Conservation (phyloP, 1,284 basidiomycete species). For the Ganoderma sinense region DNA sequence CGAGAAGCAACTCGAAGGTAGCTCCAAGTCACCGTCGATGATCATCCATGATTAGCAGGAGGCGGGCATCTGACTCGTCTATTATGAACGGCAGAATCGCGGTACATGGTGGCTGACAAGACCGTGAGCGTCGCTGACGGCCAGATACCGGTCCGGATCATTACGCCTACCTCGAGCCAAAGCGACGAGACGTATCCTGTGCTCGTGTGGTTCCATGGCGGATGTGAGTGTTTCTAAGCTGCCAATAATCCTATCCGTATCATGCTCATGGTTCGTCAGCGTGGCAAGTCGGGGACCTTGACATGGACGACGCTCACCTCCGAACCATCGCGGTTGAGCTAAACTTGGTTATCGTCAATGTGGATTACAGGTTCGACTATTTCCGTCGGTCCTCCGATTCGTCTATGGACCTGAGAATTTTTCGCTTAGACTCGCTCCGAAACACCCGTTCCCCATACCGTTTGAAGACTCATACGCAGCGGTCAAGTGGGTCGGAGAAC, state of each 20-base stretch:
- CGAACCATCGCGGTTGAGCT: slow-evolving; percentile 29
- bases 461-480: slow-evolving; percentile 13
- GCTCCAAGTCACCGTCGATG: not conserved
- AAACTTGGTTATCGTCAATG: slow-evolving; percentile 29
- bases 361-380: slow-evolving; percentile 31
- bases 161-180: not conserved
- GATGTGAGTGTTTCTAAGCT: slow-evolving; percentile 13
- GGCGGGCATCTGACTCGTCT: not conserved
- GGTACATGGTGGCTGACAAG: slow-evolving; percentile 1
- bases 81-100: not conserved
- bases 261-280: slow-evolving; percentile 7
- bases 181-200: slow-evolving; percentile 14
- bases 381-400: not conserved
- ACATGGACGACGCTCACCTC: slow-evolving; percentile 28
- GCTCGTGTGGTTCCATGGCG: slow-evolving; percentile 25
- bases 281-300: slow-evolving; percentile 22
- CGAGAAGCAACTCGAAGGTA: not conserved
- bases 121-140: slow-evolving; percentile 1
- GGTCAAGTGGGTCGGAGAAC: slow-evolving; percentile 29
- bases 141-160: slow-evolving; percentile 9
- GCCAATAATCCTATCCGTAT: not conserved
- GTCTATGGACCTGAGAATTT: too few relatives aligned
- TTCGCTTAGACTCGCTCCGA: slow-evolving; percentile 20
- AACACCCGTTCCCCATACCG: slow-evolving; percentile 6
- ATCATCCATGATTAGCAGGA: not conserved